These are phyloP conservation scores for Torulaspora maleeae DNA, from an alignment of 805 yeast species.

Conservation along the genomic window DNA sequence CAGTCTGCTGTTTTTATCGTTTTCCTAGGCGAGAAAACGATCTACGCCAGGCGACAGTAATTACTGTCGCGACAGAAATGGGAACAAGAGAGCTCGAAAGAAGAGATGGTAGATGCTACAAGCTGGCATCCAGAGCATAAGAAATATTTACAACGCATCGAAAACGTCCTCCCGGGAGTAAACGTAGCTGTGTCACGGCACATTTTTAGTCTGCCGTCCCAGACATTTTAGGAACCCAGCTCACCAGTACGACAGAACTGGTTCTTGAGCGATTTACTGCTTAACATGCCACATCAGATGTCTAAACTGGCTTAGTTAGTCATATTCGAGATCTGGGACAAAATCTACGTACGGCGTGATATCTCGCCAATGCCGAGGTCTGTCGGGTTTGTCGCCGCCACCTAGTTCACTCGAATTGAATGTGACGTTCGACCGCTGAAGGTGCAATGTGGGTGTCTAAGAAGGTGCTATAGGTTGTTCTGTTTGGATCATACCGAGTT, in stretches of 20 bases:
- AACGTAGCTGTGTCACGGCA: too few relatives aligned
- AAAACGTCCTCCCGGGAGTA: too few relatives aligned
- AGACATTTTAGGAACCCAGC: too few relatives aligned
- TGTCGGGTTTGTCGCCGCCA: constrained; percentile 7
- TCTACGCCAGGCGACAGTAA: not conserved
- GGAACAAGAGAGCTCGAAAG: not conserved
- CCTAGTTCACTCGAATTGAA: not conserved
- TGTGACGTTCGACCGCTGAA: not conserved
- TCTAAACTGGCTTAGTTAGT: too few relatives aligned
- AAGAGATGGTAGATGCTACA: not conserved
- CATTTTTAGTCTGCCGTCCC: too few relatives aligned
- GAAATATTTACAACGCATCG: too few relatives aligned
- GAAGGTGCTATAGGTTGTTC: not conserved
- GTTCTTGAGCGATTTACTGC: too few relatives aligned
- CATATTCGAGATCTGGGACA: too few relatives aligned
- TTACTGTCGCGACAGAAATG: not conserved
- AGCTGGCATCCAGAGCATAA: too few relatives aligned
- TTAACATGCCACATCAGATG: too few relatives aligned
- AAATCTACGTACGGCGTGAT: not conserved
- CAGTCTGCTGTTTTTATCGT: not conserved
- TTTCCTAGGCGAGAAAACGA: not conserved
- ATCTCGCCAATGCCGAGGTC: not conserved
- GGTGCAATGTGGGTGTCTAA: not conserved
- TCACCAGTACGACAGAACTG: too few relatives aligned
- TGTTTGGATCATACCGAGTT: not conserved